phyloP scores from a whole-genome alignment of 305 asterid species.

The Stenogyne calaminthoides region DNA sequence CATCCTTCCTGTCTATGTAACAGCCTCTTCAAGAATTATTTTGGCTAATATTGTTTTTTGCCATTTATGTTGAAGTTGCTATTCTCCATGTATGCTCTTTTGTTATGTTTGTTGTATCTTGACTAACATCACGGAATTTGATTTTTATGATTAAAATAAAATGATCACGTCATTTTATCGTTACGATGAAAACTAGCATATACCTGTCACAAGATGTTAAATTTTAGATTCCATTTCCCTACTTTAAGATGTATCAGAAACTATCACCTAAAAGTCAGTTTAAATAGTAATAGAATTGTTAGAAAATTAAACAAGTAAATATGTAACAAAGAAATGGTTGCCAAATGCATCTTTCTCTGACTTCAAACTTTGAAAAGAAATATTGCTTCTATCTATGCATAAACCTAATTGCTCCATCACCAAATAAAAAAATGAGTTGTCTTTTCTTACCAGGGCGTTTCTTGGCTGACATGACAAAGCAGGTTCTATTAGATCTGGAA shows the following conservation, averaged over 20 bases:
- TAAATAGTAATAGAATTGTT: constrained; percentile 14
- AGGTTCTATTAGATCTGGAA: constrained; percentile 83
- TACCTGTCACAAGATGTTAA: not conserved
- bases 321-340: not conserved
- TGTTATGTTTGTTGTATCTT: constrained; percentile 9
- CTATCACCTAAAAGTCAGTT: constrained; percentile 13
- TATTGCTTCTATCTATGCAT: not conserved
- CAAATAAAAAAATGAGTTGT: constrained; percentile 15
- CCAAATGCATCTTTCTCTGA: constrained; percentile 10
- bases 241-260: constrained; percentile 21
- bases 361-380: constrained; percentile 14
- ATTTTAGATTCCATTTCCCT: constrained; percentile 15
- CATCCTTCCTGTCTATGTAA: not conserved
- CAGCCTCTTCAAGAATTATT: constrained; percentile 24
- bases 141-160: constrained; percentile 7
- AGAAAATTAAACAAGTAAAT: not conserved
- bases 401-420: constrained; percentile 17
- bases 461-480: constrained; percentile 85
- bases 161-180: constrained; percentile 10
- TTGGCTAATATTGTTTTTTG: not conserved
- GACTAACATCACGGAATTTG: not conserved
- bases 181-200: constrained; percentile 6
- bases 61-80: constrained; percentile 8
- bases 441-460: constrained; percentile 70
- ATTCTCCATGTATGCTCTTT: constrained; percentile 1